These are phyloP conservation scores for Zymoseptoria passerinii DNA, from an alignment of 2,329 filamentous ascomycete species.

Conservation along the genomic window DNA sequence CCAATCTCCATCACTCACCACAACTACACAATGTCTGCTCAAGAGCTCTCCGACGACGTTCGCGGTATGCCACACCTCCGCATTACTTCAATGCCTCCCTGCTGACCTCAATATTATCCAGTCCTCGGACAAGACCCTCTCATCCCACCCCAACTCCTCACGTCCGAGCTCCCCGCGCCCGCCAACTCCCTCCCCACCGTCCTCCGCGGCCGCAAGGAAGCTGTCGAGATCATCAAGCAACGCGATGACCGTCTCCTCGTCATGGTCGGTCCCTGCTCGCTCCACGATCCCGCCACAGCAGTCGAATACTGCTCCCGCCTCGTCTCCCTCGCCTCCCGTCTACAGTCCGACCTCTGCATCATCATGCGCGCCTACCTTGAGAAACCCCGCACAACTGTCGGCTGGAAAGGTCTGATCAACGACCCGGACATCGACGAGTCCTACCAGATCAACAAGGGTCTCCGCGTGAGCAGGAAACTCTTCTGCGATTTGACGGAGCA, in stretches of 20 bases:
- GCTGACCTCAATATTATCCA: constrained; percentile 32
- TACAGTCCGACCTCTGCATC: constrained; percentile 75
- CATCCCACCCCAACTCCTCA: constrained; percentile 79
- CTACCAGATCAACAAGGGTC: constrained; percentile 98
- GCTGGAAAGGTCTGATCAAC: constrained; percentile 99
- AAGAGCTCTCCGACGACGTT: constrained; percentile 41
- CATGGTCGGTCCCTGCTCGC: constrained; percentile 90
- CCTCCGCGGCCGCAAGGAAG: constrained; percentile 59
- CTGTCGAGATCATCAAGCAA: constrained; percentile 68
- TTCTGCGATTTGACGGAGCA: constrained; percentile 80
- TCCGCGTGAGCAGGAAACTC: constrained; percentile 83
- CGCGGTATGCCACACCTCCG: constrained; percentile 35
- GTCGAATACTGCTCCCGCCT: constrained; percentile 81
- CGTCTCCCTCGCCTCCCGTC: constrained; percentile 67
- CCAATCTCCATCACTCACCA: not conserved
- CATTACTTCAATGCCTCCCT: constrained; percentile 4
- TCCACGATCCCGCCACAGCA: constrained; percentile 84
- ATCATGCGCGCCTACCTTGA: constrained; percentile 99
- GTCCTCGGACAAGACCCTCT: constrained; percentile 91
- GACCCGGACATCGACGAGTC: constrained; percentile 96
- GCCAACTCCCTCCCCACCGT: constrained; percentile 57
- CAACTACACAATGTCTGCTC: constrained; percentile 10
- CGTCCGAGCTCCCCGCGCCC: constrained; percentile 69
- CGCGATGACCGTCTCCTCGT: constrained; percentile 82
- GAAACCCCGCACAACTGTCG: constrained; percentile 95